Evolutionary conservation across 495 filamentous ascomycete genomes (phyloP), one percentile per base, ranked within the genome.

Genomic region (Letharia lupina): DNA sequence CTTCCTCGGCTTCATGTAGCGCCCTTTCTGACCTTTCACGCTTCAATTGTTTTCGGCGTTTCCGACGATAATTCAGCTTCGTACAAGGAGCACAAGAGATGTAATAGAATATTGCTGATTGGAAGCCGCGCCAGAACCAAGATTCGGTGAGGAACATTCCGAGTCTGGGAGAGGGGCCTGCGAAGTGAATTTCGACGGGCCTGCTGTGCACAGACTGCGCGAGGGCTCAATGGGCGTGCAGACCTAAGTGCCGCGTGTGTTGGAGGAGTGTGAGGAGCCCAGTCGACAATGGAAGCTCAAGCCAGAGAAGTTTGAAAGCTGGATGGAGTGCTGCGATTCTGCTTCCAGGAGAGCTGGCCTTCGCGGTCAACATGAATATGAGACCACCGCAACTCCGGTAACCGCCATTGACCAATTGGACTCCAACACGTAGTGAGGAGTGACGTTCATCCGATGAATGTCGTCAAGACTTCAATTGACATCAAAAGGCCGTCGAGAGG

Each of bases 61-160:
- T 87, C 50, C 86, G 82, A 58, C 82, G 85, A 63, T 88, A 80
- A 37, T 77, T 77, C 65, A 84, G 77, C 63, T 86, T 82, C 62
- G 84, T 78, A 77, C 91, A 96, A 71, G 91, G 91, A 41, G 89
- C 86, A 75, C 91, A 96, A 60, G 89, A 89, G 65, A 86, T 82
- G 70, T 93, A 85, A 80, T 93, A 95, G 77, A 95, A 96, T 73
- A 93, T 77, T 65, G 89, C 90, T 20, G 91, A 96, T 77, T 94
- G 91, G 61, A 74, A 79, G 61, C 82, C 82, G 35, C 82, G 77
- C 70, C 76, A 83, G 71, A 84, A 76, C 82, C 82, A 84, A 52
- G 71, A 66, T 62, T 50, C 60, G n/a, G 65, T 68, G 42, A 68
- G 68, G 40, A 67, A 68, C 57, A 66, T 67, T 33, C 56, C 56